These are phyloP conservation scores for Gossypium turneri DNA, from an alignment of 345 rosid species.

Conservation along the genomic window DNA sequence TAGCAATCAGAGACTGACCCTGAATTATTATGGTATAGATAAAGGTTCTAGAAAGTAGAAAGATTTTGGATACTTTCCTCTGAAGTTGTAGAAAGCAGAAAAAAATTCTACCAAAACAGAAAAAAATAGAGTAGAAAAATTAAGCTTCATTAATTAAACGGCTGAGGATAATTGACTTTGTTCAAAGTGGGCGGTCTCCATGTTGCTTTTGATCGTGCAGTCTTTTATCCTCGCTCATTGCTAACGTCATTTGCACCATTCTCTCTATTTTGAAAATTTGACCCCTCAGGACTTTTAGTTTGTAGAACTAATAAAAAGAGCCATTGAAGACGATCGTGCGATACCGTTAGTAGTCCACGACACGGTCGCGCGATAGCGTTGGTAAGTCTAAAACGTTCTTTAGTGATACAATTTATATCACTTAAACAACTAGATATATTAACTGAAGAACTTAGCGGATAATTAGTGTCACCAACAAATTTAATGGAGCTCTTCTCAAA, in stretches of 20 bases:
- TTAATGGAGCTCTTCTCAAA: slow-evolving; percentile 16
- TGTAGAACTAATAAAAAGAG: no score
- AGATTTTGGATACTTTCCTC: neutral
- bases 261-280: neutral
- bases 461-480: neutral
- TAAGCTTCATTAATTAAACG: neutral
- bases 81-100: neutral
- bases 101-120: no score
- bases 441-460: neutral
- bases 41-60: neutral
- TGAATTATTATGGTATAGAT: neutral
- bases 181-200: neutral
- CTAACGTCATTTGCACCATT: neutral
- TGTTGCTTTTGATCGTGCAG: neutral
- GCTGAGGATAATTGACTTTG: neutral
- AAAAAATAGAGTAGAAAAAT: neutral
- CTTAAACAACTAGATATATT: no score
- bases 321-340: neutral
- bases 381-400: neutral
- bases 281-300: neutral
- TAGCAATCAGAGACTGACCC: no score
- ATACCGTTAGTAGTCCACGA: neutral
- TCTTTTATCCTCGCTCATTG: neutral
- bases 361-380: neutral
- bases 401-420: neutral